phyloP scores from a whole-genome alignment of 179 eudicot species.

The Dionaea muscipula region DNA sequence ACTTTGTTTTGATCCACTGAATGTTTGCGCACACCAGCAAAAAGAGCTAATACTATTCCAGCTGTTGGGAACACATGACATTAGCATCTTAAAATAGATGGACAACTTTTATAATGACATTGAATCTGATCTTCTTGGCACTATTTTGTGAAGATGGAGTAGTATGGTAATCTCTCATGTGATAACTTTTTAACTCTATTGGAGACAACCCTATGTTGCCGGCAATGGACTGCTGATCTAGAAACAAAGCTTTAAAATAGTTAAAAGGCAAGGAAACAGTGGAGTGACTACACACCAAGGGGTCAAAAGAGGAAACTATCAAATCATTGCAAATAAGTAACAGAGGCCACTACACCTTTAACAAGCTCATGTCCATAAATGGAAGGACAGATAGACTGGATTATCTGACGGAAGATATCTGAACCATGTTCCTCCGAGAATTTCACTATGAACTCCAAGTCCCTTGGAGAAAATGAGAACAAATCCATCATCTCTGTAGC shows the following conservation, averaged over 20 bases:
- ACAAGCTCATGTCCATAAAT: slow-evolving; percentile 97
- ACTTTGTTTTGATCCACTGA: slow-evolving; percentile 89
- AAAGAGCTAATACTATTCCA: slow-evolving; percentile 73
- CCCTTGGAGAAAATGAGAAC: slow-evolving; percentile 76
- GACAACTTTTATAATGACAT: too few species aligned
- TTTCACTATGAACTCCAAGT: slow-evolving; percentile 78
- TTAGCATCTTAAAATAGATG: slow-evolving; percentile 5
- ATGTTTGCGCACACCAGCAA: slow-evolving; percentile 91
- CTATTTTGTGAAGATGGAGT: too few species aligned
- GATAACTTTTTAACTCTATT: too few species aligned
- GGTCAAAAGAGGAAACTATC: neutral
- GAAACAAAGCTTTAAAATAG: neutral
- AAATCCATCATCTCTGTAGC: slow-evolving; percentile 63
- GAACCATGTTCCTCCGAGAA: slow-evolving; percentile 66
- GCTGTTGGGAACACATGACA: slow-evolving; percentile 33
- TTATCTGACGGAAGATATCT: slow-evolving; percentile 68
- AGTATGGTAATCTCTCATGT: too few species aligned
- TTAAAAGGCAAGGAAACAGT: neutral
- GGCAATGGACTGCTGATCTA: too few species aligned
- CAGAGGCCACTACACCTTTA: slow-evolving; percentile 42
- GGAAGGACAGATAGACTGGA: slow-evolving; percentile 90
- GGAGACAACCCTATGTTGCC: too few species aligned
- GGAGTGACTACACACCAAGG: neutral
- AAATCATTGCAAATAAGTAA: neutral
- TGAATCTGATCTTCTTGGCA: too few species aligned